Conservation (phyloP, 163 green algal genomes). For the Volvox carteri region DNA sequence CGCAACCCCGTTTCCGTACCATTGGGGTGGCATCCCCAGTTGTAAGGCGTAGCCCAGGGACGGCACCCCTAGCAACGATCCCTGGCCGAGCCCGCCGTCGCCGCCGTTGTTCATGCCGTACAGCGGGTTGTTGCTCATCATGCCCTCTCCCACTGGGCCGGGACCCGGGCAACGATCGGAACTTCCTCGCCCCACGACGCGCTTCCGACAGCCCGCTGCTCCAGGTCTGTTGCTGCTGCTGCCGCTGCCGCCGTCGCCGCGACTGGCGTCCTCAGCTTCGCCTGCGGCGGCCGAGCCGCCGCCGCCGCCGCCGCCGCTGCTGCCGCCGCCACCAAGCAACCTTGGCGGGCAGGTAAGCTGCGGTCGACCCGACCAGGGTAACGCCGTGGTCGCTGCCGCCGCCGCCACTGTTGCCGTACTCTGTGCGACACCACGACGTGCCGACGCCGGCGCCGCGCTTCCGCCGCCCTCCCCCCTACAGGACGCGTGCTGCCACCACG, state of each 20-base stretch:
- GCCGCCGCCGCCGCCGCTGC: background rate
- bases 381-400: too few species aligned
- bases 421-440: too few species aligned
- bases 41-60: background rate
- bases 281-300: background rate
- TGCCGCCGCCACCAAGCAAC: background rate
- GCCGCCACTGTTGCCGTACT: too few species aligned
- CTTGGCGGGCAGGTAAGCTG: background rate
- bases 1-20: background rate
- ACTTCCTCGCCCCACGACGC: too few species aligned
- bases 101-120: background rate
- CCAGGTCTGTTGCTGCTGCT: too few species aligned
- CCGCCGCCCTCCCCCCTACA: too few species aligned
- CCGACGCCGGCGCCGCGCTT: background rate
- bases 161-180: background rate
- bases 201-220: background rate
- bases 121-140: constrained; percentile 40
- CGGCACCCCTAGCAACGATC: too few species aligned
- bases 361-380: too few species aligned
- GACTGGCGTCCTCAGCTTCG: too few species aligned
- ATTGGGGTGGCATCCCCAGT: background rate
- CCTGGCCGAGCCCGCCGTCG: background rate
- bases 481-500: too few species aligned
- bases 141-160: constrained; percentile 22
- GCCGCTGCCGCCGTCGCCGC: background rate